phyloP scores from a whole-genome alignment of 371 early-diverging fungal genomes.

The Mortierella sp. region DNA sequence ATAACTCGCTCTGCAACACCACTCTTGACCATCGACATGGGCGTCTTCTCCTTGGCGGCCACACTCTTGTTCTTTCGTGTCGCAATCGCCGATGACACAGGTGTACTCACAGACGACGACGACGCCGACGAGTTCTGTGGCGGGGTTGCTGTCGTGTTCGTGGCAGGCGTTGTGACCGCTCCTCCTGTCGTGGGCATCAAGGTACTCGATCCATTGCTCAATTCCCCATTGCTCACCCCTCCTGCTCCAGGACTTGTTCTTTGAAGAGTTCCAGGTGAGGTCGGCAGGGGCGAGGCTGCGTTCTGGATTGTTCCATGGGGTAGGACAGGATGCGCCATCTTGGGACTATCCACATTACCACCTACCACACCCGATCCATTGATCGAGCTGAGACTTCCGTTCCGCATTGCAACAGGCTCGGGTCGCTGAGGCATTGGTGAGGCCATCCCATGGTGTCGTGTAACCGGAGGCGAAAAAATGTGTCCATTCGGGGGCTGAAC shows the following conservation, averaged over 20 bases:
- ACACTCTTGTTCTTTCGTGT: too few species aligned
- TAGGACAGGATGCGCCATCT: constrained; percentile 15
- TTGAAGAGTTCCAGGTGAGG: constrained; percentile 14
- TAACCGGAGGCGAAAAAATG: constrained; percentile 35
- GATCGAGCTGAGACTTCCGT: not conserved
- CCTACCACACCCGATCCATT: not conserved
- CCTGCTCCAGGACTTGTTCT: constrained; percentile 12
- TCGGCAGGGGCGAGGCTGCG: constrained; percentile 15
- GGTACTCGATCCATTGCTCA: too few species aligned
- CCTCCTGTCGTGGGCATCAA: too few species aligned
- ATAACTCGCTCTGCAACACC: constrained; percentile 57
- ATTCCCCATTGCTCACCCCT: not conserved
- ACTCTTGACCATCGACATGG: constrained; percentile 29
- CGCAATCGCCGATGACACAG: too few species aligned
- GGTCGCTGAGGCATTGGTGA: constrained; percentile 42
- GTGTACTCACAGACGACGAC: too few species aligned
- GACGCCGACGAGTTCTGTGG: too few species aligned
- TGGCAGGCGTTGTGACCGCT: too few species aligned
- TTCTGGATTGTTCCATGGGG: constrained; percentile 21
- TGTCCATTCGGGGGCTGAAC: constrained; percentile 15
- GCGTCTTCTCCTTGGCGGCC: not conserved
- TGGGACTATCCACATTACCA: constrained; percentile 1
- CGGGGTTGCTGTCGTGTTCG: too few species aligned
- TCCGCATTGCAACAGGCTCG: constrained; percentile 26
- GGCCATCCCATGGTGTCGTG: constrained; percentile 22